Evolutionary conservation across 805 yeast genomes (phyloP), one percentile per base, ranked within the genome.

Genomic region (Teunomyces kruisii): DNA sequence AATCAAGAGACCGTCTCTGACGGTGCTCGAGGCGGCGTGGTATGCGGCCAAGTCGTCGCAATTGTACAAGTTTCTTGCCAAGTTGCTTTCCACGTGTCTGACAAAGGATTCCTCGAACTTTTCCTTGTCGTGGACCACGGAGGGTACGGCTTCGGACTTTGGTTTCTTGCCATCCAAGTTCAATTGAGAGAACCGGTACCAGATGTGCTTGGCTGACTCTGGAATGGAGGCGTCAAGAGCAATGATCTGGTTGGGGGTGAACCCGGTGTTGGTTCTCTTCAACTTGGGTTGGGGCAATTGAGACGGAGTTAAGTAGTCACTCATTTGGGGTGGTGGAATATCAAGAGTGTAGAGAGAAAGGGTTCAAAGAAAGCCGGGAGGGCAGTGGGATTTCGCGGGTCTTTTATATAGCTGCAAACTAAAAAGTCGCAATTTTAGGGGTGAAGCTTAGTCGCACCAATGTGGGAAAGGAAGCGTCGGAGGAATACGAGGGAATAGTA

Each of bases 1-100:
- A 39, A 88, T 75, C 54, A 88, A 76, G 59, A 90, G 71, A 42
- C 84, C 82, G 65, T 91, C 96, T 51, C 96, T 75, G 47, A 90
- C 76, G 17, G 94, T 75, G 58, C 75, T 75, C 4, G 96, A 84
- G 32, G 95, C 81, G 0, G 97, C 96, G 62, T 87, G 95, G 62
- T 91, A 90, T 17, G 97, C 96, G 32, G 96, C 96, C 60, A 90
- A 72, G 47, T 84, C 84, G 65, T 91, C 97, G 70, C 96, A 88
- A 59, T 91, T 91, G 77, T 86, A 88, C 73, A 90, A 72, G 28
- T 92, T 88, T 57, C 97, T 78, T n/a, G 96, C 97, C 61, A 90
- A 73, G 1, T 91, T 80, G 33, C 96, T 87, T 66, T 90, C 97
- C 32, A 91, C 96, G 64, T 91, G 96, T 53, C 81, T 79, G 41